Percentiles rank a stretch among this genome's conserved stretches.
Conservation (phyloP, 192 early-diverging fungal species). For the Martensiomyces pterosporus region DNA sequence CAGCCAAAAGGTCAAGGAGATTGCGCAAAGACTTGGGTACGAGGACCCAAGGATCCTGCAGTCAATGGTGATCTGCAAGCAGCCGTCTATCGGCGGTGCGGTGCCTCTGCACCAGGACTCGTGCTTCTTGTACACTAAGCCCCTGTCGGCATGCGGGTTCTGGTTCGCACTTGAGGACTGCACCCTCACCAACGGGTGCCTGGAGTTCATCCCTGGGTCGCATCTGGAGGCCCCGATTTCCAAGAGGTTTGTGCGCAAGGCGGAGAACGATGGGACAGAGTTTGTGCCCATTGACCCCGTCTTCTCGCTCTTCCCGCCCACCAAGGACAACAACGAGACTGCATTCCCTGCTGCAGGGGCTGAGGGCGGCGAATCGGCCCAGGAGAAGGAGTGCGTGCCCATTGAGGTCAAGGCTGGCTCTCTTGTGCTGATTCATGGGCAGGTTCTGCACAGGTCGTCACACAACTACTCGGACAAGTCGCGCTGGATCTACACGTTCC, state of each 20-base stretch:
- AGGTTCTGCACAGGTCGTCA: constrained; percentile 76
- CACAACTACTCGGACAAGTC: constrained; percentile 72
- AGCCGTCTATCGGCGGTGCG: constrained; percentile 55
- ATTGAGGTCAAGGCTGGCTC: constrained; percentile 54
- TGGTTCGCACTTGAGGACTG: constrained; percentile 95
- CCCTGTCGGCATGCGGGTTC: constrained; percentile 76
- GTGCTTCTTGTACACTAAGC: constrained; percentile 86
- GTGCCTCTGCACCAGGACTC: constrained; percentile 91
- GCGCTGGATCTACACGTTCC: constrained; percentile 94
- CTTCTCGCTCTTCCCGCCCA: constrained; percentile 16
- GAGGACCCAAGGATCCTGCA: constrained; percentile 74
- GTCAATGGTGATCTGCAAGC: constrained; percentile 90
- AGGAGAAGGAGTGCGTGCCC: constrained; percentile 1
- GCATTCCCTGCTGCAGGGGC: background rate
- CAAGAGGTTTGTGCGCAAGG: constrained; percentile 34
- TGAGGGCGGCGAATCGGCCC: background rate
- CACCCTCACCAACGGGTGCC: constrained; percentile 79
- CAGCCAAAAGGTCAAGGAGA: constrained; percentile 43
- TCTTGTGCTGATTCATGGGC: constrained; percentile 87
- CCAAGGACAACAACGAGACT: background rate
- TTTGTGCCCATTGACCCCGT: constrained; percentile 31
- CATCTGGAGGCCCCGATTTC: constrained; percentile 61
- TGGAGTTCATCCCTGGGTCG: constrained; percentile 79
- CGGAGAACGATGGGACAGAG: constrained; percentile 15
- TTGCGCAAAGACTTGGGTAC: constrained; percentile 63